Evolutionary conservation across 2,329 filamentous ascomycete species (phyloP), one percentile per base, ranked within the genome.

Genomic region (Cercospora canescens): DNA sequence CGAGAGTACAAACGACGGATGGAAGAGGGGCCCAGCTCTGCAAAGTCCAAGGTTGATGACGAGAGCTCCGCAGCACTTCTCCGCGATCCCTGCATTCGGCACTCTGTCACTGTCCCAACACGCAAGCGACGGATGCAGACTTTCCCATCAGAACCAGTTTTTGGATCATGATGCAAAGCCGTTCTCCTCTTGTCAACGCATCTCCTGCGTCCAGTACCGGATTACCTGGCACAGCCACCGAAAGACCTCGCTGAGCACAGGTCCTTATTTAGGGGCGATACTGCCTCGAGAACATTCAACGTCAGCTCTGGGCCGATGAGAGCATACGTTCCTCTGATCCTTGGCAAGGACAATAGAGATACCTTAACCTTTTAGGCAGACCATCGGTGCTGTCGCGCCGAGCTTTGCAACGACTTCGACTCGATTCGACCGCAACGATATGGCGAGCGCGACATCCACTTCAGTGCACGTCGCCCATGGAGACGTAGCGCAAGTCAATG

Each of bases 361-460:
- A 32, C 28, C 52, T 11, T 32, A 16, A 9, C 26, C 9, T 8
- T 34, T 35, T 24, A 55, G 52, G 52, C 45, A 14, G 12, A 34
- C 8, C 28, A 9, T 2, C 16, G 32, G 28, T 28, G 52, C 30
- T 55, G 28, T 7, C 11, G 52, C 18, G 52, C 52, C 34, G 28
- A 32, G 30, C 32, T 32, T 24, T 32, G 18, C 21, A 30, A 18
- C 32, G 52, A 11, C 28, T 7, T 12, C 18, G 52, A 55, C 24
- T 9, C 26, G 18, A 32, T n/a, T 34, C 16, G 16, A 55, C 16
- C 16, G 26, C 52, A 32, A 7, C 28, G 18, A 35, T 11, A 56
- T 59, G 37, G 60, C 54, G 14, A 64, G 39, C 16, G 56, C 62
- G 2, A 62, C 60, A 8, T 62, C 60, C 7, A 62, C 60, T 16